Percentiles rank a stretch among this genome's conserved stretches.
Conservation (phyloP, 2,329 filamentous ascomycete species). For the Verticillium albo-atrum region DNA sequence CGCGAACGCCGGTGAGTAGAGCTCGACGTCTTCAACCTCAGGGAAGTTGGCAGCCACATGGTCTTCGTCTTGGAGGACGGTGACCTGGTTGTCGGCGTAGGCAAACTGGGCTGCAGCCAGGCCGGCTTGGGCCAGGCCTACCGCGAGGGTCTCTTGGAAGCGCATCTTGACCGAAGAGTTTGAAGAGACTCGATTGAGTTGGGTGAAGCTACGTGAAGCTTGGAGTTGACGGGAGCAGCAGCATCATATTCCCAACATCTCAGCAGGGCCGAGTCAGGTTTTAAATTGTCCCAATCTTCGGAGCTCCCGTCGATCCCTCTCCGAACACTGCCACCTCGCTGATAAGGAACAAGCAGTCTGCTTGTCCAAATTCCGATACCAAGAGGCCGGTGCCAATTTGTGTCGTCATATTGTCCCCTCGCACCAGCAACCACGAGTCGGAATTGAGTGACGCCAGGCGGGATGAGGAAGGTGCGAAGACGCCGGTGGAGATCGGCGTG, state of each 20-base stretch:
- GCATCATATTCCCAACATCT: background rate
- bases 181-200: background rate
- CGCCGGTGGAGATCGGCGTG: background rate
- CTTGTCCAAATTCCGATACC: background rate
- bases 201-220: background rate
- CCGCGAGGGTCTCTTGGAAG: background rate
- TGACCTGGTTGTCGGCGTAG: conserved; percentile 21
- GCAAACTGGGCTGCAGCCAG: conserved; percentile 12
- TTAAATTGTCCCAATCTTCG: background rate
- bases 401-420: background rate
- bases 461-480: background rate
- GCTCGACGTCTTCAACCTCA: conserved; percentile 13
- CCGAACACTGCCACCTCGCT: background rate
- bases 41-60: conserved; percentile 18
- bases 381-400: background rate
- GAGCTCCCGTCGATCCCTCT: background rate
- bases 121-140: conserved; percentile 13
- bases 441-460: background rate
- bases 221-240: background rate
- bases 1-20: conserved; percentile 20
- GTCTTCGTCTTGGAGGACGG: conserved; percentile 15
- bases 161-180: background rate
- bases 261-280: background rate
- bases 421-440: background rate
- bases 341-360: background rate